Evolutionary conservation across 495 filamentous ascomycete species (phyloP), one percentile per base, ranked within the genome.

Genomic region (Talaromyces stipitatus): DNA sequence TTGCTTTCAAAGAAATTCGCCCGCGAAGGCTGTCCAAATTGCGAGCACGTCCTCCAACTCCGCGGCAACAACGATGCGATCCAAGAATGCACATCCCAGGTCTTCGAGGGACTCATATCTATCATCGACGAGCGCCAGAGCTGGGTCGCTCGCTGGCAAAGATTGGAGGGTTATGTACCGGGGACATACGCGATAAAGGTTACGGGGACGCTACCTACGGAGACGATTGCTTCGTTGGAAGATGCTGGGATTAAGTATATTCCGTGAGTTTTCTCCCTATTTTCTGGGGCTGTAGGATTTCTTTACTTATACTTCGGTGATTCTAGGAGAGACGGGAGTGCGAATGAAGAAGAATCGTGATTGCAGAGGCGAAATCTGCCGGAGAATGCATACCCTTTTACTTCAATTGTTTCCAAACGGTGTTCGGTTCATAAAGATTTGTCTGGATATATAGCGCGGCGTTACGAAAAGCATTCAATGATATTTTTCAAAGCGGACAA

Each of bases 181-280:
- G 94, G 94, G 29, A 85, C 90, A 46, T 98, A 98, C 75, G 94
- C 94, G 22, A 86, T 91, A 50, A 96, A 97, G 71, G 94, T 98
- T 18, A 86, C 84, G 10, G 92, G 92, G 56, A 74, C 78, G 62
- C 81, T 86, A 61, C 80, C 82, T 12, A 74, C 88, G 58, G 86
- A 91, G 52, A 79, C 89, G 20, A 75, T 85, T 33, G 73, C 77
- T 43, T 72, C 72, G 38, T 69, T 91, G 41, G 85, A 89, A 67
- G 86, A 89, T 66, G 85, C 81, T 32, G 80, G 86, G 32, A 75
- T 85, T 38, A 82, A 81, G 66, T 89, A 88, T 58, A 84, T 90
- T 41, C 87, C 88, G 72, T 77, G 67, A 43, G 75, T 54, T 9
- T 46, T 54, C 23, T 28, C 6, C 54, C 2, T n/a, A 26, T 18